A percentile compares a stretch with the other conserved stretches of the same genome.
Conservation (phyloP, 495 filamentous ascomycete species). For the Hyaloscypha finlandica region DNA sequence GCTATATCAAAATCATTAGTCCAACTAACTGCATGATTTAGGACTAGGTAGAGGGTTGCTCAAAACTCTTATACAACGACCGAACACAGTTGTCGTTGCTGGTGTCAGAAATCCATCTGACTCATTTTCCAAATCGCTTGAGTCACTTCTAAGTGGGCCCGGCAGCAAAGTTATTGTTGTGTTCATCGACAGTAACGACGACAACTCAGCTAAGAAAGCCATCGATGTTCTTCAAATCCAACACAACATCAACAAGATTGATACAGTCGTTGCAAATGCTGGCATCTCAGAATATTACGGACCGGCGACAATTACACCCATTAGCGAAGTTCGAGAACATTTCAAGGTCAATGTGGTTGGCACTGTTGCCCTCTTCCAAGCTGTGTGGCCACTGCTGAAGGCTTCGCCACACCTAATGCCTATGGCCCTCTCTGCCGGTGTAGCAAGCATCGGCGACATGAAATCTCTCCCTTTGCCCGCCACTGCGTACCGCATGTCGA, state of each 20-base stretch:
- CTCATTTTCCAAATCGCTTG: constrained; percentile 28
- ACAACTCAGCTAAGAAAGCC: constrained; percentile 33
- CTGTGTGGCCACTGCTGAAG: constrained; percentile 38
- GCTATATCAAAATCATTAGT: background rate
- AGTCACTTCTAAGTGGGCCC: constrained; percentile 33
- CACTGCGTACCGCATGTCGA: constrained; percentile 41
- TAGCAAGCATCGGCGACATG: constrained; percentile 35
- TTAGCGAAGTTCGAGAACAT: constrained; percentile 38
- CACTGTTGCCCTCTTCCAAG: constrained; percentile 43
- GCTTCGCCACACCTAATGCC: constrained; percentile 37
- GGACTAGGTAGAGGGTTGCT: constrained; percentile 49
- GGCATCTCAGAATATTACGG: constrained; percentile 36
- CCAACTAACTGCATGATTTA: constrained; percentile 13
- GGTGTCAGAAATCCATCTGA: constrained; percentile 40
- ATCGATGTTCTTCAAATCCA: constrained; percentile 31
- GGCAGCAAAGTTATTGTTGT: constrained; percentile 41
- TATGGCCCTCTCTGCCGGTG: constrained; percentile 37
- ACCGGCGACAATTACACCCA: constrained; percentile 28
- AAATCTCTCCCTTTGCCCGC: constrained; percentile 28
- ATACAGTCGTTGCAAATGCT: constrained; percentile 54
- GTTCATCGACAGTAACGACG: constrained; percentile 42
- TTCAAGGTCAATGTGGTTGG: constrained; percentile 43
- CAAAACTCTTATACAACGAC: constrained; percentile 41
- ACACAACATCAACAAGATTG: constrained; percentile 40
- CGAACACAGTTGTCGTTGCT: constrained; percentile 49